phyloP scores from a whole-genome alignment of 2,329 filamentous ascomycete genomes.

The Alternaria solani region DNA sequence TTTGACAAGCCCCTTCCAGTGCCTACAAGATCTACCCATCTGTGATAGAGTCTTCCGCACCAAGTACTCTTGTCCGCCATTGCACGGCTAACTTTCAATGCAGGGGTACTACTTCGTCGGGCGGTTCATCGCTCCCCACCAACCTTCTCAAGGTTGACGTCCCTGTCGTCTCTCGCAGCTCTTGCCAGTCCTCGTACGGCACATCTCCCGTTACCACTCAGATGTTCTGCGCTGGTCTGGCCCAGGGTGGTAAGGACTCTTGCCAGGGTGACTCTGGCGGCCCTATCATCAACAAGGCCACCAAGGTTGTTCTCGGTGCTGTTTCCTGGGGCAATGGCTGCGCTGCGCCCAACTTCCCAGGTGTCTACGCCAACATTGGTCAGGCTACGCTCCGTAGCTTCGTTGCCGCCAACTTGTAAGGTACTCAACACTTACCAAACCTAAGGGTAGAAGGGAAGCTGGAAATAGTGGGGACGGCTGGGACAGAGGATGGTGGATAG shows the following conservation, averaged over 20 bases:
- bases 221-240: constrained; percentile 40
- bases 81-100: not conserved
- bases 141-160: constrained; percentile 40
- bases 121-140: constrained; percentile 8
- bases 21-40: not conserved
- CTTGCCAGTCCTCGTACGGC: constrained; percentile 32
- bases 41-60: not conserved
- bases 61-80: not conserved
- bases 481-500: not conserved
- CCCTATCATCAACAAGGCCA: constrained; percentile 30
- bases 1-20: not conserved
- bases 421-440: not conserved
- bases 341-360: constrained; percentile 29
- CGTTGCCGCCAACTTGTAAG: not conserved
- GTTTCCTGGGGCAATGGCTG: constrained; percentile 28
- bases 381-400: not conserved
- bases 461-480: not conserved
- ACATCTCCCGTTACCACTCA: constrained; percentile 26
- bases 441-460: not conserved
- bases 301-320: constrained; percentile 12
- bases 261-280: constrained; percentile 45
- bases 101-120: not conserved
- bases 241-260: constrained; percentile 40
- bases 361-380: constrained; percentile 36
- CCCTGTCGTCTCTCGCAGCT: constrained; percentile 34